A percentile compares a stretch with the other conserved stretches of the same genome.
Evolutionary conservation across 73 alveolate species (phyloP).

Genomic region (Chromera velia): DNA sequence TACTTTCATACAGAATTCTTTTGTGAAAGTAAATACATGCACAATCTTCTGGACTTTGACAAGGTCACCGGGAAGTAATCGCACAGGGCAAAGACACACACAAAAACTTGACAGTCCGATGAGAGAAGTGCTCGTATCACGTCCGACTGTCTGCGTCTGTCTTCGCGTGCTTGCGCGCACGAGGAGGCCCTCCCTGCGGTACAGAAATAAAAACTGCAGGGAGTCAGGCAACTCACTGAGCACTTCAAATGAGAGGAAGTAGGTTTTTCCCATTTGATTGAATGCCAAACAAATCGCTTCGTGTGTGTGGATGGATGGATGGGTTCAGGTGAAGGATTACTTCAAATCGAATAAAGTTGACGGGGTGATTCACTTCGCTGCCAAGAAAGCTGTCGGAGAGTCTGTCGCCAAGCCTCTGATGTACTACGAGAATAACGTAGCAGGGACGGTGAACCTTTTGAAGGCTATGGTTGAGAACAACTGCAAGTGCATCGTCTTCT

Average conservation of each 20-base stretch:
- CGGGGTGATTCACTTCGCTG: constrained; percentile 86
- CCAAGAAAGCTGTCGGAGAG: constrained; percentile 77
- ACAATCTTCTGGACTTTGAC: background rate
- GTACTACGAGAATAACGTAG: constrained; percentile 85
- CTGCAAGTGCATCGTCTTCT: constrained; percentile 65
- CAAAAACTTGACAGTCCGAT: background rate
- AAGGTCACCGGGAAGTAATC: background rate
- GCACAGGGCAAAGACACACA: background rate
- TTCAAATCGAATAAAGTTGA: constrained; percentile 11
- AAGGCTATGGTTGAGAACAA: constrained; percentile 59
- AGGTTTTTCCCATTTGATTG: no score
- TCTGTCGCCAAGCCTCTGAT: constrained; percentile 72
- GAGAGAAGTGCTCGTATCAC: background rate
- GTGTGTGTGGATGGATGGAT: background rate
- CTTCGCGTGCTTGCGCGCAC: no score
- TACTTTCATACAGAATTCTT: background rate
- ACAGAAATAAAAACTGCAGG: constrained; percentile 19
- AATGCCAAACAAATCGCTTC: background rate
- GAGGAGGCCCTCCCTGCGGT: constrained; percentile 19
- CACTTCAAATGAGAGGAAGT: no score
- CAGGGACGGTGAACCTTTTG: constrained; percentile 72
- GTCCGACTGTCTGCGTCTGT: no score
- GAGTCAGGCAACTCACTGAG: constrained; percentile 4
- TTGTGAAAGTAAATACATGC: background rate
- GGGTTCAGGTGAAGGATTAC: background rate